Evolutionary conservation across 768 basidiomycete species (phyloP), one percentile per base, ranked within the genome.

Genomic region (Pulveroboletus sp.): DNA sequence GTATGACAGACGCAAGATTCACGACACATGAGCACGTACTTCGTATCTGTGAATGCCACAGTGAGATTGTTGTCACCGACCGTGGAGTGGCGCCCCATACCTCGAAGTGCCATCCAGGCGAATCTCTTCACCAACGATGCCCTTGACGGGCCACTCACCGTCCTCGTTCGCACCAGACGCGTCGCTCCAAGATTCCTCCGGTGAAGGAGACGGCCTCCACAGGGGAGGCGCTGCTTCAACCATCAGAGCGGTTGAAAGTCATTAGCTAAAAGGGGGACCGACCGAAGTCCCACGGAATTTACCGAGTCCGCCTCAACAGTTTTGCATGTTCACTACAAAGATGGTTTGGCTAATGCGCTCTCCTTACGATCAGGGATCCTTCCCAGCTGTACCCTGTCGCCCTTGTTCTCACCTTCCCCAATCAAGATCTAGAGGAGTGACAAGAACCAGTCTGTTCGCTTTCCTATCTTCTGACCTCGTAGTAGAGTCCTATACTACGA

Each of bases 101-200:
- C 57, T 62, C 43, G 54, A 50, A 2, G 58, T 65, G 43, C 65
- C 61, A 34, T 68, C 68, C 29, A 63, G 49, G 38, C 65, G 56
- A 42, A 68, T 23, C 42, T 68, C 68, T 51, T 68, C 66, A 6
- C 66, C 66, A 14, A 67, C 68, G 5, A 68, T 14, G 17, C 43
- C 68, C 34, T 47, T 46, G 29, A 67, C 45, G 16, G 63, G 68
- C 66, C 66, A 68, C 45, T 65, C 65, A 3, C 55, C 55, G n/a
- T 58, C 42, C 29, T 69, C 66, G 26, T 69, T 63, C 3, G 44
- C 63, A 14, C 68, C 66, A 14, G 58, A 57, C 9, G 56, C 65
- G 14, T 68, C 68, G 51, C 65, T 69, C 65, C 66, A 68, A 5
- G 51, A 52, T 10, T 69, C 66, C 23, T 52, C 55, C 29, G 66